Conservation (phyloP, 1,284 basidiomycete species). For the Sphagnurus paluster region DNA sequence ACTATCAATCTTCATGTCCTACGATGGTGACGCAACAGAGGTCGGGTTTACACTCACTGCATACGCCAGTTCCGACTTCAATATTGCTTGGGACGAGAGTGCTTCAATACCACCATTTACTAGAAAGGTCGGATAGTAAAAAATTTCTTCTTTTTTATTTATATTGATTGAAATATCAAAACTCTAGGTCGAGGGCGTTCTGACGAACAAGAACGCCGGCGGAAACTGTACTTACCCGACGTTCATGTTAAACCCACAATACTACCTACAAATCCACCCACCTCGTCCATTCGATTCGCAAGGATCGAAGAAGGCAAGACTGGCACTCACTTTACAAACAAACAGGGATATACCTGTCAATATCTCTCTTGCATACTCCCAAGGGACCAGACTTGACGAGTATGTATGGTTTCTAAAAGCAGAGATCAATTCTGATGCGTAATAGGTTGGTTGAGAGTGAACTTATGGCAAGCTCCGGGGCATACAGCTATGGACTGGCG, state of each 20-base stretch:
- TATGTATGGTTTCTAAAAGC: slow-evolving; percentile 37
- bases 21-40: slow-evolving; percentile 61
- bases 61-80: slow-evolving; percentile 42
- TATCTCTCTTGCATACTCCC: slow-evolving; percentile 73
- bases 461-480: slow-evolving; percentile 71
- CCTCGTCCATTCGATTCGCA: slow-evolving; percentile 20
- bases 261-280: slow-evolving; percentile 60
- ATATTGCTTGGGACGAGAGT: slow-evolving; percentile 51
- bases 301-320: slow-evolving; percentile 28
- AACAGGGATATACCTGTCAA: slow-evolving; percentile 76
- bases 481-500: slow-evolving; percentile 82
- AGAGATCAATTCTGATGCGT: not conserved
- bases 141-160: slow-evolving; percentile 12
- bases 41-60: slow-evolving; percentile 66
- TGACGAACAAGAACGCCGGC: slow-evolving; percentile 77
- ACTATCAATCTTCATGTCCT: slow-evolving; percentile 59
- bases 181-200: slow-evolving; percentile 55
- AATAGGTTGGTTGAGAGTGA: slow-evolving; percentile 64
- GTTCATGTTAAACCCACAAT: slow-evolving; percentile 93
- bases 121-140: slow-evolving; percentile 36
- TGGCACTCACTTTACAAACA: slow-evolving; percentile 57
- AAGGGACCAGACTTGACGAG: slow-evolving; percentile 74
- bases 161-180: not conserved
- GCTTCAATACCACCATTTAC: slow-evolving; percentile 40
- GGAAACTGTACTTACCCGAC: slow-evolving; percentile 80